Conservation (phyloP, 176 grass and related monocot genomes). For the Aegilops umbellulata region DNA sequence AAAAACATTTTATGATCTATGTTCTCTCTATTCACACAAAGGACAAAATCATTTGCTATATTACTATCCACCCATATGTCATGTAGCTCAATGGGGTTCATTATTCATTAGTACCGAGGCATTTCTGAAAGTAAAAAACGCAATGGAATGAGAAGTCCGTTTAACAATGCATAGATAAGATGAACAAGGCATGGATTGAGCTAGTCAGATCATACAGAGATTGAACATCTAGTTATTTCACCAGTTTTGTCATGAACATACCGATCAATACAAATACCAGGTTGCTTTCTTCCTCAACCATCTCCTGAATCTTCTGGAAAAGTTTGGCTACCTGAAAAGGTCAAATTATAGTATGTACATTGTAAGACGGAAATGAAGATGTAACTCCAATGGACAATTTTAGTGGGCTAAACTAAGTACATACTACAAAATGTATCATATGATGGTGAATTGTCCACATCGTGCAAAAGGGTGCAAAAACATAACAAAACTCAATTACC, state of each 20-base stretch:
- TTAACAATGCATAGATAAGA: conserved; percentile 6
- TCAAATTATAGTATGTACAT: neutral
- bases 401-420: neutral
- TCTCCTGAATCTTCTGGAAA: conserved; percentile 99
- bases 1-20: neutral
- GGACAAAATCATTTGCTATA: neutral
- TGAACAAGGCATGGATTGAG: neutral
- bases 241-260: conserved; percentile 36
- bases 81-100: neutral
- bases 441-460: neutral
- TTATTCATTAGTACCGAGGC: neutral
- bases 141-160: neutral
- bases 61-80: neutral
- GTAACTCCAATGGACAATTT: neutral
- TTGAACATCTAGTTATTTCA: neutral
- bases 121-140: neutral
- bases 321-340: conserved; percentile 88
- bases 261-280: conserved; percentile 98
- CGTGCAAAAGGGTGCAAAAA: conserved; percentile 15
- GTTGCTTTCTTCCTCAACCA: conserved; percentile 98
- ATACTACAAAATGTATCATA: neutral
- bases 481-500: neutral
- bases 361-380: conserved; percentile 25
- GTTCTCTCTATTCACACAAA: conserved; percentile 11
- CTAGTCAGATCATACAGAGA: conserved; percentile 4